A percentile compares a stretch with the other conserved stretches of the same genome.
phyloP scores from a whole-genome alignment of 2,329 filamentous ascomycete genomes.

The Leptographium galeiforme region DNA sequence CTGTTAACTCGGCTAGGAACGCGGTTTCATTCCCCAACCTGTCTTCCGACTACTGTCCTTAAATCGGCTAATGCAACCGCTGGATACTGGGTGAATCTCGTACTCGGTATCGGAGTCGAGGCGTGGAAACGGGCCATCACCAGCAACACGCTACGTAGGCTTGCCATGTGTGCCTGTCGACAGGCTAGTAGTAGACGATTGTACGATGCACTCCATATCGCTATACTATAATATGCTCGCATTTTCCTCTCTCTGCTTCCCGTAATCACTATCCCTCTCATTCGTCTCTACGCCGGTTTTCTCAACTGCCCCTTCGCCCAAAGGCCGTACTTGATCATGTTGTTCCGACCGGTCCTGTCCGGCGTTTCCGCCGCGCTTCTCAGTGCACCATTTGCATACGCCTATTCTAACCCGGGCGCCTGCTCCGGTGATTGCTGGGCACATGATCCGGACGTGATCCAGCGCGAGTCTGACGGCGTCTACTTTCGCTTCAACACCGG shows the following conservation, averaged over 20 bases:
- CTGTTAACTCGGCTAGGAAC: neutral
- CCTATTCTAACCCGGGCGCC: neutral
- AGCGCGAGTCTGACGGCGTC: constrained; percentile 22
- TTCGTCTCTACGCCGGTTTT: neutral
- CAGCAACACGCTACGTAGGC: no score
- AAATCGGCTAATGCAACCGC: neutral
- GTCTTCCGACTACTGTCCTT: neutral
- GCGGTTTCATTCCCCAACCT: neutral
- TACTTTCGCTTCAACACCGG: constrained; percentile 31
- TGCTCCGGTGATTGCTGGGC: neutral
- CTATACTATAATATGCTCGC: neutral
- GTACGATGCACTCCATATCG: no score
- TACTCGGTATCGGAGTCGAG: neutral
- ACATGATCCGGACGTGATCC: constrained; percentile 26
- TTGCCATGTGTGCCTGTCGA: neutral
- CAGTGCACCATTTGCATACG: neutral
- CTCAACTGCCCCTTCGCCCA: neutral
- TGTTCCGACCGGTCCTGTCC: neutral
- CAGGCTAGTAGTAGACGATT: neutral
- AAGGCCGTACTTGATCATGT: neutral
- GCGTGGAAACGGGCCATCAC: neutral
- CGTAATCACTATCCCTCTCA: neutral
- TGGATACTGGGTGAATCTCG: neutral
- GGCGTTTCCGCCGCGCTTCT: neutral
- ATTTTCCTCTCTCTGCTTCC: neutral